Base-by-base conservation (phyloP, 2,329 filamentous ascomycete species). In the Nannizziopsis barbatae region DNA sequence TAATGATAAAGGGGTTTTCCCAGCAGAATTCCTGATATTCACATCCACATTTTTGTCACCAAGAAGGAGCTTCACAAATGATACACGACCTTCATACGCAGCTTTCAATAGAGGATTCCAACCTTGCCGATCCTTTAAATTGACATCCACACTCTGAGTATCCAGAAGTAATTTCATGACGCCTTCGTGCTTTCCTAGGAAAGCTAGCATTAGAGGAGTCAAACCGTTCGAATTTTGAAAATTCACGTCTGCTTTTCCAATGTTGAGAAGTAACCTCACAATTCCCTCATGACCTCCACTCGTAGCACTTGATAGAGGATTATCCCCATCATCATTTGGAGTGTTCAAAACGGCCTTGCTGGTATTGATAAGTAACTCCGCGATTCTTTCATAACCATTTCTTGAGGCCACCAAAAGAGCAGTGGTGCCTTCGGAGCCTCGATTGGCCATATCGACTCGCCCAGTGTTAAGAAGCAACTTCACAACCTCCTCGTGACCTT, bases 91-190 rank as follows among this genome's bases (percentile, higher is more conserved):
- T 14, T n/a, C 31, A 5, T 18, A 27, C 5, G 22, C 20, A 4
- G 45, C 45, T 27, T 6, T 20, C 14, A 10, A 9, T 1, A 45
- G 7, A 15, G 42, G 27, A 17, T 7, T 42, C 39, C 3, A 18
- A 11, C 7, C 12, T 2, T 45, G 35, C 12, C 31, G 9, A 14
- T 46, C 33, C 12, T 36, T 38, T 32, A 27, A 30, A 40, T 52
- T 48, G 18, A 47, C 43, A 30, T 33, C 20, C 14, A 47, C 47
- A 1, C 32, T 15, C 17, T 32, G 20, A 5, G 22, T 40, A 7
- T 35, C 12, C 2, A 52, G 50, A n/a, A 52, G 42, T 14, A 48
- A 12, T 37, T 43, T 33, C 17, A 47, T 32, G 17, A 37, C 35
- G n/a, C 9, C 45, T 30, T 39, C 14, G 7, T 41, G 45, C 6